These are phyloP conservation scores for Flueggea neowawraea DNA, from an alignment of 441 rosid species.

Conservation along the genomic window DNA sequence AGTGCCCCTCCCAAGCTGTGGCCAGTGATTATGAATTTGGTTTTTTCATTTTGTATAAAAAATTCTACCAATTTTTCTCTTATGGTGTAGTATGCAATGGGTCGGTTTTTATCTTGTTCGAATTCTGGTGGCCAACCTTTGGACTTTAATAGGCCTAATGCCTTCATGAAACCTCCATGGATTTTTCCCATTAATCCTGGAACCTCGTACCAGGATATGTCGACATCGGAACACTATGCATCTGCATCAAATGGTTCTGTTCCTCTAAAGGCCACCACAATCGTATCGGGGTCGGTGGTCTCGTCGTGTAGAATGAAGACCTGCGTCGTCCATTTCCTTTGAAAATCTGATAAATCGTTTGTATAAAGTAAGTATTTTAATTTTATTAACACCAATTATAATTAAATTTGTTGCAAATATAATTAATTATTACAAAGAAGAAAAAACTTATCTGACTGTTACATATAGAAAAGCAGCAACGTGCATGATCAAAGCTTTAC, in stretches of 20 bases:
- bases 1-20: constrained; percentile 71
- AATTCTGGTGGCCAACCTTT: constrained; percentile 43
- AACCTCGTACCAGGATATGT: constrained; percentile 75
- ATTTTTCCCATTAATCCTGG: constrained; percentile 43
- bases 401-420: too few species aligned
- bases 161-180: constrained; percentile 80
- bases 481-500: too few species aligned
- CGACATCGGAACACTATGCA: constrained; percentile 71
- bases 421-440: too few species aligned
- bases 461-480: too few species aligned
- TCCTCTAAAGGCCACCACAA: constrained; percentile 72
- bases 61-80: constrained; percentile 33
- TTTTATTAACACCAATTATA: too few species aligned
- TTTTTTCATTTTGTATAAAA: constrained; percentile 20
- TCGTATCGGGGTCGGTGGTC: constrained; percentile 32
- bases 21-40: constrained; percentile 53
- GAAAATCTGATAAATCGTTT: constrained; percentile 35
- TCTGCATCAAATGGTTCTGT: constrained; percentile 69
- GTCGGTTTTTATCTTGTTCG: constrained; percentile 6
- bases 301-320: constrained; percentile 47
- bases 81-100: constrained; percentile 48
- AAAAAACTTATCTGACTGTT: too few species aligned
- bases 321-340: constrained; percentile 60
- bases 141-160: constrained; percentile 52
- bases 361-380: too few species aligned